phyloP scores from a whole-genome alignment of 352 stramenopile species.

The Albugo laibachii region DNA sequence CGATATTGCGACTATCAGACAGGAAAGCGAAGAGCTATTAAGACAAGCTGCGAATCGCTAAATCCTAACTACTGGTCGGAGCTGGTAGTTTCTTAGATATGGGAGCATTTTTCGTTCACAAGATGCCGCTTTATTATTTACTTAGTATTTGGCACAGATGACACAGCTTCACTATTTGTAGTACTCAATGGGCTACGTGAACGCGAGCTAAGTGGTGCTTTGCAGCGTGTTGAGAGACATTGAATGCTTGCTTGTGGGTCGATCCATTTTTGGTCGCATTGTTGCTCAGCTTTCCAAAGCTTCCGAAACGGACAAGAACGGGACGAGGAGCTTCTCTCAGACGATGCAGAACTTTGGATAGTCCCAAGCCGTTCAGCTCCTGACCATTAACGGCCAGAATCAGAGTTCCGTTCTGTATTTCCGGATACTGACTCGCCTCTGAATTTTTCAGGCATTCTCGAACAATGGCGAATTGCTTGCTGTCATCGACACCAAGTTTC shows the following conservation, averaged over 20 bases:
- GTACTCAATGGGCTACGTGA: too few relatives aligned
- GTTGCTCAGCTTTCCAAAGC: neutral
- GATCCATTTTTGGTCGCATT: too few relatives aligned
- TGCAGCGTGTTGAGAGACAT: too few relatives aligned
- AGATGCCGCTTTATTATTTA: too few relatives aligned
- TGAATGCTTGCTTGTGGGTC: too few relatives aligned
- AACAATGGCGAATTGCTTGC: slow-evolving; percentile 51
- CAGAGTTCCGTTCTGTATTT: slow-evolving; percentile 65
- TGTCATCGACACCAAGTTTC: slow-evolving; percentile 54
- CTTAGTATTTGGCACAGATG: too few relatives aligned
- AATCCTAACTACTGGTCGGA: too few relatives aligned
- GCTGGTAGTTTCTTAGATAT: too few relatives aligned
- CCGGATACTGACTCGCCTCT: slow-evolving; percentile 46
- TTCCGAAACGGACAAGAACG: slow-evolving; percentile 64
- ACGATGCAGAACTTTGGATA: slow-evolving; percentile 54
- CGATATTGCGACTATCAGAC: slow-evolving; percentile 45
- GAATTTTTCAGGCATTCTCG: slow-evolving; percentile 66
- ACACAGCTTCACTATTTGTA: too few relatives aligned
- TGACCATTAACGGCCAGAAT: slow-evolving; percentile 69
- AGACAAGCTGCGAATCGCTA: too few relatives aligned
- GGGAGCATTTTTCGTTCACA: too few relatives aligned
- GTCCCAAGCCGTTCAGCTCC: slow-evolving; percentile 39
- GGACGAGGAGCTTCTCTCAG: slow-evolving; percentile 56
- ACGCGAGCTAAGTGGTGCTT: too few relatives aligned
- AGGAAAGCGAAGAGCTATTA: slow-evolving; percentile 39